Conservation (phyloP, 306 rosid genomes). For the Delonix regia region DNA sequence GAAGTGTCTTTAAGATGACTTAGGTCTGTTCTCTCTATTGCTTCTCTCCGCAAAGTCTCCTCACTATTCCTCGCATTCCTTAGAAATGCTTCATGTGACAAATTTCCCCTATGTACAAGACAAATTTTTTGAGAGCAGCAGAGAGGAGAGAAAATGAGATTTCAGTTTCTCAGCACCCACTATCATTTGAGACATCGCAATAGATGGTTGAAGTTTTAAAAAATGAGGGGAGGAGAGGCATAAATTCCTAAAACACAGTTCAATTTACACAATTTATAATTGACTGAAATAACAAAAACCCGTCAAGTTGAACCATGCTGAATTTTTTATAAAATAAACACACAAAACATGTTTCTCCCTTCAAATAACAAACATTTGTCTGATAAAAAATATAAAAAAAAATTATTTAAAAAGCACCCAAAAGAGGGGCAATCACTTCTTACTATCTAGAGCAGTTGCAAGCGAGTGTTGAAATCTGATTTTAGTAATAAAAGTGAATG, state of each 20-base stretch:
- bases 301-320: constrained; percentile 13
- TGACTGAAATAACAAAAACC: constrained; percentile 28
- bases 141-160: constrained; percentile 4
- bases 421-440: constrained; percentile 4
- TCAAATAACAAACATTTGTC: constrained; percentile 12
- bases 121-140: background rate
- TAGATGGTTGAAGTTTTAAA: constrained; percentile 18
- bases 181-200: constrained; percentile 24
- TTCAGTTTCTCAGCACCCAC: constrained; percentile 34
- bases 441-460: background rate
- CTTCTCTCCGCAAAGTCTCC: constrained; percentile 95
- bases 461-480: constrained; percentile 6
- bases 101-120: constrained; percentile 67
- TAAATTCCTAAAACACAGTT: background rate
- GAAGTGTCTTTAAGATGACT: constrained; percentile 90
- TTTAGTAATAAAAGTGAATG: background rate
- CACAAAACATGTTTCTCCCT: background rate
- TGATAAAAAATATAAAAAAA: background rate
- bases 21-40: constrained; percentile 97
- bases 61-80: constrained; percentile 97
- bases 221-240: constrained; percentile 21
- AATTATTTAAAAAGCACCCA: background rate
- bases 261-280: background rate
- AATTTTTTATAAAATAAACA: constrained; percentile 5
- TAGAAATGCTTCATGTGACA: constrained; percentile 94